phyloP scores from a whole-genome alignment of 768 basidiomycete genomes.

The Rhodotorula graminis region DNA sequence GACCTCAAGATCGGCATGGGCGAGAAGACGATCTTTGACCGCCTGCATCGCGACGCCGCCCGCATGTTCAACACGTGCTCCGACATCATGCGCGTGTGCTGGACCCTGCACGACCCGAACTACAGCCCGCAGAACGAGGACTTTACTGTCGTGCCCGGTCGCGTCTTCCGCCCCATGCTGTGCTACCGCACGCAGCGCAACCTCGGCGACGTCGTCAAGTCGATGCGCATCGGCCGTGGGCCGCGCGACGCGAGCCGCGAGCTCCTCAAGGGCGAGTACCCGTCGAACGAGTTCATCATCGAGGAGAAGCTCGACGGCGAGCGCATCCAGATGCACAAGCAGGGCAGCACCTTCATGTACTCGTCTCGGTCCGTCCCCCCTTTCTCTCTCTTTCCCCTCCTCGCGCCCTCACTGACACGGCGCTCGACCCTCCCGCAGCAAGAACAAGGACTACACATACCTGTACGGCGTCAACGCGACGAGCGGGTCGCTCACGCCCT shows the following conservation, averaged over 20 bases:
- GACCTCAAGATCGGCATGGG: constrained; percentile 89
- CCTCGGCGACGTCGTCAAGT: constrained; percentile 75
- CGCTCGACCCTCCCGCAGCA: constrained; percentile 52
- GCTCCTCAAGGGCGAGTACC: constrained; percentile 9
- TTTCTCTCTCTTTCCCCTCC: too few relatives aligned
- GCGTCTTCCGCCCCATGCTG: constrained; percentile 88
- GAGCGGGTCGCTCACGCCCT: constrained; percentile 80
- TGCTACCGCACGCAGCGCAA: constrained; percentile 79
- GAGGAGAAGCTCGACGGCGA: constrained; percentile 99
- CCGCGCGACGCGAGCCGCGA: background rate
- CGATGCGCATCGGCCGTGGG: constrained; percentile 57
- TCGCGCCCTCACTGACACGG: background rate
- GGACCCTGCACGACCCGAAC: constrained; percentile 74
- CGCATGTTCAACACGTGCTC: constrained; percentile 95
- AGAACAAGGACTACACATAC: constrained; percentile 84
- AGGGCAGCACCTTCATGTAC: constrained; percentile 84
- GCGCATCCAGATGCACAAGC: constrained; percentile 89
- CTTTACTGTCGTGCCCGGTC: constrained; percentile 73
- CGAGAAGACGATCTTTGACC: constrained; percentile 83
- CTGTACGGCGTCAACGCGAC: constrained; percentile 68
- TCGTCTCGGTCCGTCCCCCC: constrained; percentile 64
- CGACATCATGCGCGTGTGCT: constrained; percentile 87
- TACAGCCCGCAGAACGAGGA: constrained; percentile 59
- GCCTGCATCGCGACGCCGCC: constrained; percentile 90
- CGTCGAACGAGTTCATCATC: constrained; percentile 68